phyloP scores from a whole-genome alignment of 208 protist genomes.

The Leishmania arabica region DNA sequence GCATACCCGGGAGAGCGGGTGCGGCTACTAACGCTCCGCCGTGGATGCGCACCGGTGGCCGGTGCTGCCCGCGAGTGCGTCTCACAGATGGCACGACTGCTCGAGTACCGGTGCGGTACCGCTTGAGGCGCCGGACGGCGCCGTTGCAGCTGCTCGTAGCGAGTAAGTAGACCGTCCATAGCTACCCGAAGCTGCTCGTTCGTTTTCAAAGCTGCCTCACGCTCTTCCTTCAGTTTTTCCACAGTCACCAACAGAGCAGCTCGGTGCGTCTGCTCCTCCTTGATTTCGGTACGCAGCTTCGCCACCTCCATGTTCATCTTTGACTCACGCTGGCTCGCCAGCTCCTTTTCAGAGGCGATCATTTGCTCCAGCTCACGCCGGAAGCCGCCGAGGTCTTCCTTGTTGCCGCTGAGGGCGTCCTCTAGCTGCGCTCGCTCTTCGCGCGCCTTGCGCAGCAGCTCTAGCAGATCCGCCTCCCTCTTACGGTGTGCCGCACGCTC shows the following conservation, averaged over 20 bases:
- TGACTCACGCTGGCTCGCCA: slow-evolving; percentile 60
- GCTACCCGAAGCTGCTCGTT: slow-evolving; percentile 79
- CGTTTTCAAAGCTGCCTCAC: slow-evolving; percentile 50
- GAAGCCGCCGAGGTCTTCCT: slow-evolving; percentile 58
- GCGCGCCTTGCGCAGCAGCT: slow-evolving; percentile 64
- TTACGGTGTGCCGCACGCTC: slow-evolving; percentile 72
- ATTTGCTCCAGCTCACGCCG: slow-evolving; percentile 81
- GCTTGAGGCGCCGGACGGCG: slow-evolving; percentile 8
- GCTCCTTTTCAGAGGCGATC: slow-evolving; percentile 65
- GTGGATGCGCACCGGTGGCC: background rate
- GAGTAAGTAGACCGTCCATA: slow-evolving; percentile 60
- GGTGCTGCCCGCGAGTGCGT: background rate
- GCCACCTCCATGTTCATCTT: slow-evolving; percentile 58
- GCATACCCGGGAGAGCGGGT: background rate
- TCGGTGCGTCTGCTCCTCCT: slow-evolving; percentile 54
- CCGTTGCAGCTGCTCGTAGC: slow-evolving; percentile 26
- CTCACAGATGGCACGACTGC: background rate
- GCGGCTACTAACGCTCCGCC: slow-evolving; percentile 9
- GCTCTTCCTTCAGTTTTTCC: slow-evolving; percentile 66
- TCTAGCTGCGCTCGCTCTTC: slow-evolving; percentile 74
- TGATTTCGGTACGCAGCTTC: slow-evolving; percentile 59
- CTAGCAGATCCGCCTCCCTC: slow-evolving; percentile 78
- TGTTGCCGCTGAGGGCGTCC: slow-evolving; percentile 46
- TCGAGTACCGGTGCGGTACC: background rate
- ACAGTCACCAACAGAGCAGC: slow-evolving; percentile 47